These are phyloP conservation scores for Dactylellina haptotyla DNA, from an alignment of 2,329 filamentous ascomycete species.

Conservation along the genomic window DNA sequence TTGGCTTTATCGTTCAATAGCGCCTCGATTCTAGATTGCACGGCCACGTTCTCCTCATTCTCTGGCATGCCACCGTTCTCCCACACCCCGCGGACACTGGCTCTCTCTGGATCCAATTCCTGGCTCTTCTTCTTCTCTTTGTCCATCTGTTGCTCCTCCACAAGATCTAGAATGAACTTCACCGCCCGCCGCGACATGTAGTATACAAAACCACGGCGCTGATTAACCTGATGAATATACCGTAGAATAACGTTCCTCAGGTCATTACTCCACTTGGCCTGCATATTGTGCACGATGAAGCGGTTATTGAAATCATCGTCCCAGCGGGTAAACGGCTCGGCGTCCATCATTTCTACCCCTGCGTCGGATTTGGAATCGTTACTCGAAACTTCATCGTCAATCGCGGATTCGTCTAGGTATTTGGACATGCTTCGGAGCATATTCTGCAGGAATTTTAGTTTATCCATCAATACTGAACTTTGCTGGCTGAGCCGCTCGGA, in stretches of 20 bases:
- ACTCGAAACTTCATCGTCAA: conserved; percentile 64
- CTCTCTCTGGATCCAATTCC: conserved; percentile 33
- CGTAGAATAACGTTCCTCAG: conserved; percentile 94
- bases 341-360: conserved; percentile 68
- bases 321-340: conserved; percentile 79
- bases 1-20: conserved; percentile 84
- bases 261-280: conserved; percentile 98
- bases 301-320: conserved; percentile 97
- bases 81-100: conserved; percentile 55
- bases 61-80: conserved; percentile 26
- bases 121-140: conserved; percentile 48
- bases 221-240: conserved; percentile 96
- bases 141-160: conserved; percentile 73
- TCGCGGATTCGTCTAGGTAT: conserved; percentile 66
- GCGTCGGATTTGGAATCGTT: conserved; percentile 23
- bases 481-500: conserved; percentile 68
- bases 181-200: conserved; percentile 95
- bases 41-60: conserved; percentile 56
- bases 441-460: conserved; percentile 69
- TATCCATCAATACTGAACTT: conserved; percentile 68
- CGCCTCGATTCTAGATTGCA: conserved; percentile 67
- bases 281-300: conserved; percentile 97
- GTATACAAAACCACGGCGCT: conserved; percentile 94
- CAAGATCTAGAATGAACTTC: conserved; percentile 97
- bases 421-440: conserved; percentile 70